Evolutionary conservation across 2,329 filamentous ascomycete genomes (phyloP).

Genomic region (Aspergillus spinulosporus): DNA sequence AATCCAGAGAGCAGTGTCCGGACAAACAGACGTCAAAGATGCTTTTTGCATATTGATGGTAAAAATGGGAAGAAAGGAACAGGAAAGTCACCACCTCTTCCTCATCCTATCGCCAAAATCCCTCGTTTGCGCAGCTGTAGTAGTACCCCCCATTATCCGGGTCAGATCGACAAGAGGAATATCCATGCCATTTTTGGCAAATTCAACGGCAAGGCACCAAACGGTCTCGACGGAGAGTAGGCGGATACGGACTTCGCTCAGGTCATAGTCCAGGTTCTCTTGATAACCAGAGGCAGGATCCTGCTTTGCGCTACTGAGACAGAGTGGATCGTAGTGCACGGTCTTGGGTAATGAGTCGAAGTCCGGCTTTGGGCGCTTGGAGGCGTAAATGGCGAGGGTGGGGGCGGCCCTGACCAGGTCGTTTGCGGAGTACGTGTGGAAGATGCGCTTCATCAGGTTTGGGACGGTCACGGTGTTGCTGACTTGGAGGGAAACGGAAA

Average conservation of each 20-base stretch:
- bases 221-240: constrained; percentile 32
- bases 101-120: constrained; percentile 6
- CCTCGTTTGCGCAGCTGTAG: constrained; percentile 30
- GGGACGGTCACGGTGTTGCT: constrained; percentile 27
- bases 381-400: constrained; percentile 31
- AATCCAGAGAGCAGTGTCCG: no score
- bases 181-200: constrained; percentile 32
- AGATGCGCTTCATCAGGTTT: constrained; percentile 32
- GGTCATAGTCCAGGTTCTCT: constrained; percentile 37
- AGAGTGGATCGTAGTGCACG: constrained; percentile 8
- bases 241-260: constrained; percentile 33
- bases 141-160: constrained; percentile 31
- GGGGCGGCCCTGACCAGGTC: constrained; percentile 38
- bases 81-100: constrained; percentile 1
- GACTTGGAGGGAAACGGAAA: constrained; percentile 29
- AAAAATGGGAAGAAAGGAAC: neutral
- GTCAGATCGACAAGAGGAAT: constrained; percentile 26
- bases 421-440: constrained; percentile 31
- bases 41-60: neutral
- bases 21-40: neutral
- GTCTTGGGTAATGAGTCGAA: constrained; percentile 28
- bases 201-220: constrained; percentile 41
- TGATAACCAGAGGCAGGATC: constrained; percentile 28
- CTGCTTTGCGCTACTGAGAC: neutral
- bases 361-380: constrained; percentile 28